Evolutionary conservation across 805 yeast species (phyloP).

Genomic region (Starmerella roubikii): DNA sequence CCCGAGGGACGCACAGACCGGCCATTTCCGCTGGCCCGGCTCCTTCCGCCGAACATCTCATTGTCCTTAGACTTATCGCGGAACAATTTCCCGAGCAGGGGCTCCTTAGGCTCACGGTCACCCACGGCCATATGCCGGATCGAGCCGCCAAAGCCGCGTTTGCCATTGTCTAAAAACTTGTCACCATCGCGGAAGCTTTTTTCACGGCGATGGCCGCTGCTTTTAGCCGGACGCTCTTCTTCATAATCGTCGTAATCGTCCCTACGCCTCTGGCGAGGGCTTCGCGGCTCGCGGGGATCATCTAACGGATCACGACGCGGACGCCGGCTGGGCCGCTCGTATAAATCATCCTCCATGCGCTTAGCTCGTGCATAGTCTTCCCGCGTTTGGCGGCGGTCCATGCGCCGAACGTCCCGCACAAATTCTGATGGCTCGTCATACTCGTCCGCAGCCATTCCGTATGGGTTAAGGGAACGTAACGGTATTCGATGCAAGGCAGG

Average conservation of each 20-base stretch:
- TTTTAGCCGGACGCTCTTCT: not conserved
- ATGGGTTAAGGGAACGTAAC: no score
- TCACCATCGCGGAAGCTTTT: not conserved
- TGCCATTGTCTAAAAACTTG: slow-evolving; percentile 5
- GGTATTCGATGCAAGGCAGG: no score
- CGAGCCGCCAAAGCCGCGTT: slow-evolving; percentile 7
- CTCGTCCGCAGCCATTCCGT: no score
- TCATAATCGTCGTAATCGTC: slow-evolving; percentile 1
- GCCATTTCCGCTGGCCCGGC: no score
- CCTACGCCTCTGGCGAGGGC: slow-evolving; percentile 1
- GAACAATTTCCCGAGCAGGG: slow-evolving; percentile 14
- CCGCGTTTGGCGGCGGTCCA: slow-evolving; percentile 9
- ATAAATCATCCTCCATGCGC: slow-evolving; percentile 12
- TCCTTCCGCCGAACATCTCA: no score
- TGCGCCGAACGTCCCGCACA: slow-evolving; percentile 11
- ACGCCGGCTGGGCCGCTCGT: slow-evolving; percentile 3
- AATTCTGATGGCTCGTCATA: slow-evolving; percentile 15
- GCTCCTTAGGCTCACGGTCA: slow-evolving; percentile 11
- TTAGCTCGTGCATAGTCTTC: slow-evolving; percentile 13
- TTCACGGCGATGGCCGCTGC: not conserved
- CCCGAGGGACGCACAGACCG: no score
- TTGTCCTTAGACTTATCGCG: no score
- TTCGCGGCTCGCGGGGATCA: slow-evolving; percentile 3
- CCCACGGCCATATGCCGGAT: slow-evolving; percentile 11
- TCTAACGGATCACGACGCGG: slow-evolving; percentile 2